Percentiles rank a stretch among this genome's conserved stretches.
Conservation (phyloP, 73 alveolate species). For the Paramecium sexaurelia region DNA sequence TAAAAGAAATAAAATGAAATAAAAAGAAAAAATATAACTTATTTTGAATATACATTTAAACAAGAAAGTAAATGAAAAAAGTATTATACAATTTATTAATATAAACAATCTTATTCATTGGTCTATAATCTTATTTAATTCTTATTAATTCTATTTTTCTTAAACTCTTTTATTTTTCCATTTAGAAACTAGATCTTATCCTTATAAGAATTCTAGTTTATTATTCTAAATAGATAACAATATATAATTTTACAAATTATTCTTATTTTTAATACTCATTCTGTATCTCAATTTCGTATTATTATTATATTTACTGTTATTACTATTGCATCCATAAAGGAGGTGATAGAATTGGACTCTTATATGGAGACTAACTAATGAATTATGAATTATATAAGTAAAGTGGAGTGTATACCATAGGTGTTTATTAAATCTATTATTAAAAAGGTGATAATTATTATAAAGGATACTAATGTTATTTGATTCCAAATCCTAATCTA, state of each 20-base stretch:
- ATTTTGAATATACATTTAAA: not conserved
- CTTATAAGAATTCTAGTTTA: not conserved
- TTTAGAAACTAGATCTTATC: not conserved
- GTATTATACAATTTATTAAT: not conserved
- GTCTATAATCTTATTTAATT: not conserved
- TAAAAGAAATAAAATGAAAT: not conserved
- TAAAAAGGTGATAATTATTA: not conserved
- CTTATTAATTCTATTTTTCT: not conserved
- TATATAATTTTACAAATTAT: not conserved
- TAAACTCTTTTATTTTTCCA: slow-evolving; percentile 34
- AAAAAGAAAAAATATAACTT: not conserved
- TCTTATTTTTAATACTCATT: slow-evolving; percentile 10
- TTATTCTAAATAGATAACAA: not conserved
- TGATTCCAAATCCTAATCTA: slow-evolving; percentile 9
- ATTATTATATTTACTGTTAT: not conserved
- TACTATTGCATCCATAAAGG: not conserved
- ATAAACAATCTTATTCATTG: not conserved
- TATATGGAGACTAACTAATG: not conserved
- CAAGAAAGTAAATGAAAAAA: not conserved
- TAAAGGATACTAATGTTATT: not conserved
- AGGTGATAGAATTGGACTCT: slow-evolving; percentile 8
- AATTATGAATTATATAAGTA: not conserved
- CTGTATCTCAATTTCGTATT: not conserved
- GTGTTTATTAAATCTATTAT: slow-evolving; percentile 25
- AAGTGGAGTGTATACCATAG: slow-evolving; percentile 15